Evolutionary conservation across 2,329 filamentous ascomycete species (phyloP), one percentile per base, ranked within the genome.

Genomic region (Phyllosticta citribraziliensis): DNA sequence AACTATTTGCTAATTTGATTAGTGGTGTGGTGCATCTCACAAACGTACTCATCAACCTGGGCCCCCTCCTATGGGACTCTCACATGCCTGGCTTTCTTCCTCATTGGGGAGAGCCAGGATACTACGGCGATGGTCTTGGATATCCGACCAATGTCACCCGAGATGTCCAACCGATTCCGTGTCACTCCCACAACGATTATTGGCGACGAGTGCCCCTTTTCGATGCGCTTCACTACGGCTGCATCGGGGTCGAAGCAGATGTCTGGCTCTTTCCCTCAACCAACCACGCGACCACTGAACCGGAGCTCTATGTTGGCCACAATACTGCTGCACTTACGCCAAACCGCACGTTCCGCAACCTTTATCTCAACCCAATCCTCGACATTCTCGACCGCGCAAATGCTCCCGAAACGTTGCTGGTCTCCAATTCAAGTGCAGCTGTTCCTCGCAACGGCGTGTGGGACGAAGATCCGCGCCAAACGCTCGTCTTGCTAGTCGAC

Each of bases 131-230:
- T 58, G 70, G 72, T 17, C 63, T 64, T 67, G 52, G 63, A 68
- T 68, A 70, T 52, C 76, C 79, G 0, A 75, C 79, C 1, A 79
- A 82, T 66, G 73, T 79, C 64, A 81, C 80, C 3, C 75, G 74
- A 22, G 78, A 79, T 56, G 76, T 82, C 33, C 68, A 71, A 1
- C 80, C 81, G 0, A 76, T 80, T 12, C 74, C 72, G 33, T 83
- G 80, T 63, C 81, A 84, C 65, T 83, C 80, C 2, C 82, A 84
- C 66, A 84, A 84, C 66, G 82, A 84, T 68, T 84, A 84, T 69
- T 83, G 80, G 80, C 79, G 80, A 9, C 73, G 72, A 2, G 74
- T 82, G 0, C 82, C 82, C 0, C 73, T 84, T 0, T 82, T 77
- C 66, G 80, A 80, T n/a, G 82, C 82, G 11, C 72, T 84, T 0